Conservation (phyloP, 192 early-diverging fungal genomes). For the Hyaloraphidium curvatum region DNA sequence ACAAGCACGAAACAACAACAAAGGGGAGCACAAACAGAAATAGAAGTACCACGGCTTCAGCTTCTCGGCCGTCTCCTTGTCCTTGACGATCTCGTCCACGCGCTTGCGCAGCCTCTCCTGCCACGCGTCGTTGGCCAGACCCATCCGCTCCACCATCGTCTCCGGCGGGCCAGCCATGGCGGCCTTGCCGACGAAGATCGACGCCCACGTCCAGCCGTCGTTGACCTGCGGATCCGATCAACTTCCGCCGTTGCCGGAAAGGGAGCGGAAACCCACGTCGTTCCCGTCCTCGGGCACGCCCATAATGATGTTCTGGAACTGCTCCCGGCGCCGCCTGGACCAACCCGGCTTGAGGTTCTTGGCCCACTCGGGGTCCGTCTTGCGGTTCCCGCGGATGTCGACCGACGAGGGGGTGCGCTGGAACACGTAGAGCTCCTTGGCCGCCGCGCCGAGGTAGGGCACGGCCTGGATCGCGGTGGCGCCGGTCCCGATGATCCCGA, state of each 20-base stretch:
- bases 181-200: no score
- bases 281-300: no score
- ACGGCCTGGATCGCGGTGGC: not conserved
- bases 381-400: not conserved
- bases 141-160: no score
- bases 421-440: constrained; percentile 2
- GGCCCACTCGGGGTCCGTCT: not conserved
- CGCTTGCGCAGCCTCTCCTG: not conserved
- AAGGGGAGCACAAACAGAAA: no score
- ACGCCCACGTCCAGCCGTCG: no score
- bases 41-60: constrained; percentile 1
- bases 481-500: not conserved
- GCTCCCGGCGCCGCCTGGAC: not conserved
- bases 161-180: no score
- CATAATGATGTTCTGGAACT: no score
- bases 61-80: not conserved
- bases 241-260: no score
- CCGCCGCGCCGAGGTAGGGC: not conserved
- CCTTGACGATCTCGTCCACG: constrained; percentile 1
- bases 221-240: no score
- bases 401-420: not conserved
- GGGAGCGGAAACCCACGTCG: no score
- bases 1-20: no score
- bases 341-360: not conserved
- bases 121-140: not conserved